These are phyloP conservation scores for Ceratocystis papillata DNA, from an alignment of 2,329 filamentous ascomycete species.

Conservation along the genomic window DNA sequence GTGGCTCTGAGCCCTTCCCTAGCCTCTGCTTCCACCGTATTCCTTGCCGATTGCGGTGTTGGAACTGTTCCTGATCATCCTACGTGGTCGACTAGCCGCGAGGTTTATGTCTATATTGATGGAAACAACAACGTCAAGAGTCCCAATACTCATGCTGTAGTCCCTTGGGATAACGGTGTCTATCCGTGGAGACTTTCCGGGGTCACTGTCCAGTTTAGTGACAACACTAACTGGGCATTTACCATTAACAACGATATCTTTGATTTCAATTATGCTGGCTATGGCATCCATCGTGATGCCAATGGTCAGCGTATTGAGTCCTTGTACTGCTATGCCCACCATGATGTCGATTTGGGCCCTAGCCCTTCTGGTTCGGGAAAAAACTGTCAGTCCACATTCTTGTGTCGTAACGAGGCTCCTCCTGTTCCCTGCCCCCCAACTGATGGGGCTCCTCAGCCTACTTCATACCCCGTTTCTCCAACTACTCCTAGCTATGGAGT, in stretches of 20 bases:
- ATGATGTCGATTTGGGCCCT: background rate
- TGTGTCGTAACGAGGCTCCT: conserved; percentile 15
- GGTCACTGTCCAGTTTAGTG: conserved; percentile 16
- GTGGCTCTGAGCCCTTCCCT: background rate
- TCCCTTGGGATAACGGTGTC: conserved; percentile 2
- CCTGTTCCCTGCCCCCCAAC: conserved; percentile 13
- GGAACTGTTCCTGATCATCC: conserved; percentile 11
- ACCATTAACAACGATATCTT: conserved; percentile 16
- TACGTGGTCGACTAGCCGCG: conserved; percentile 12
- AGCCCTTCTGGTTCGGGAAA: background rate
- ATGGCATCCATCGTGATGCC: conserved; percentile 8
- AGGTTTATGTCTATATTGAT: conserved; percentile 13
- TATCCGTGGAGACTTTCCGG: conserved; percentile 19
- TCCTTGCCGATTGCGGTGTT: conserved; percentile 18
- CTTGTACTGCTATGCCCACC: conserved; percentile 16
- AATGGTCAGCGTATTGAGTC: conserved; percentile 14
- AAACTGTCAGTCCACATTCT: conserved; percentile 14
- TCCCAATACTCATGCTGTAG: background rate
- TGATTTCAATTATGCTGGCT: conserved; percentile 19
- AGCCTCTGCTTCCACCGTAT: conserved; percentile 7
- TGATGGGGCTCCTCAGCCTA: background rate
- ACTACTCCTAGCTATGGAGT: conserved; percentile 2
- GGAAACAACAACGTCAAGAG: conserved; percentile 8
- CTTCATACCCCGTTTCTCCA: conserved; percentile 10
- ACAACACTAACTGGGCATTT: conserved; percentile 17